These are phyloP conservation scores for Lachnellula suecica DNA, from an alignment of 2,329 filamentous ascomycete genomes.

Conservation along the genomic window DNA sequence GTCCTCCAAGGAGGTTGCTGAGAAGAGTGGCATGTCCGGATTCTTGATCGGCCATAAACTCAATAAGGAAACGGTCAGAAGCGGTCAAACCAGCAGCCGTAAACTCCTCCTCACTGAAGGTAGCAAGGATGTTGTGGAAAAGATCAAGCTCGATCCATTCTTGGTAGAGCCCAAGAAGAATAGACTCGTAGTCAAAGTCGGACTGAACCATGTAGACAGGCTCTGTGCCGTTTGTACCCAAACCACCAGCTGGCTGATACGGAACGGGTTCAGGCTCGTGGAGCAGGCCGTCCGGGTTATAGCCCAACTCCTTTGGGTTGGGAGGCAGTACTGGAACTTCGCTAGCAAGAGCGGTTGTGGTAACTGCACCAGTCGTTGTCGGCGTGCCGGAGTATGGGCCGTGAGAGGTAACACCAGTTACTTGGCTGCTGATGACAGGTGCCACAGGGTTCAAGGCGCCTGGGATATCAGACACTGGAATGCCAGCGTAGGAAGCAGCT, in stretches of 20 bases:
- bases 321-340: slow-evolving; percentile 59
- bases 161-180: slow-evolving; percentile 72
- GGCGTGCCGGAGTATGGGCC: slow-evolving; percentile 66
- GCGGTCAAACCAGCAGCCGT: slow-evolving; percentile 63
- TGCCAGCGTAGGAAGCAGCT: slow-evolving; percentile 23
- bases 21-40: slow-evolving; percentile 75
- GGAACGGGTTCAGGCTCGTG: slow-evolving; percentile 68
- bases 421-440: slow-evolving; percentile 45
- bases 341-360: slow-evolving; percentile 54
- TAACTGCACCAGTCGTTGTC: slow-evolving; percentile 69
- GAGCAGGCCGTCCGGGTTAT: slow-evolving; percentile 69
- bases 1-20: slow-evolving; percentile 71
- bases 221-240: slow-evolving; percentile 74
- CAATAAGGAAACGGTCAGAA: slow-evolving; percentile 68
- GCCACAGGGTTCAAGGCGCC: slow-evolving; percentile 23
- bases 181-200: slow-evolving; percentile 80
- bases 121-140: slow-evolving; percentile 73
- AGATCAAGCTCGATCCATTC: slow-evolving; percentile 85
- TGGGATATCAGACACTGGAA: slow-evolving; percentile 27
- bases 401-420: slow-evolving; percentile 63
- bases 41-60: slow-evolving; percentile 78
- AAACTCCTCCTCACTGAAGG: slow-evolving; percentile 70
- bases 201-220: slow-evolving; percentile 76
- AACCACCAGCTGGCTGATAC: slow-evolving; percentile 69
- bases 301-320: slow-evolving; percentile 63